Percentiles rank a stretch among this genome's conserved stretches.
These are phyloP conservation scores for Mortierella hygrophila DNA, from an alignment of 192 early-diverging fungal genomes.

Conservation along the genomic window DNA sequence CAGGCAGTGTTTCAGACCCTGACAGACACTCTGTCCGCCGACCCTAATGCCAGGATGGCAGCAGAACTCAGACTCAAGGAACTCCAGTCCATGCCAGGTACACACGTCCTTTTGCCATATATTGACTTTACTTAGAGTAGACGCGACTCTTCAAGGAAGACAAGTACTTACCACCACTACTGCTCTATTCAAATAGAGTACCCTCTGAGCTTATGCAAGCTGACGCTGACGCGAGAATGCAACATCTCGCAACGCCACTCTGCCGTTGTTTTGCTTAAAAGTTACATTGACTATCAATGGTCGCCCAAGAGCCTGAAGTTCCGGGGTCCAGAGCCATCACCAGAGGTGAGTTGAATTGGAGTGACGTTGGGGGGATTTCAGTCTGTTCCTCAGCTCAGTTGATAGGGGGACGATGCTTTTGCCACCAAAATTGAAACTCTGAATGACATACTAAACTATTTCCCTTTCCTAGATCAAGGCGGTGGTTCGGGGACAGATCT, in stretches of 20 bases:
- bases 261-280: constrained; percentile 78
- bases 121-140: not conserved
- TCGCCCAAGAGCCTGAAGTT: constrained; percentile 64
- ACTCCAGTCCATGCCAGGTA: constrained; percentile 71
- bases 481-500: constrained; percentile 61
- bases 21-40: constrained; percentile 72
- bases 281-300: constrained; percentile 82
- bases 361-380: not conserved
- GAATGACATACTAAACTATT: not conserved
- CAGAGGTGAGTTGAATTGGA: constrained; percentile 52
- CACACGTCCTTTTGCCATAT: too few relatives aligned
- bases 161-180: not conserved
- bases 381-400: not conserved
- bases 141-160: too few relatives aligned
- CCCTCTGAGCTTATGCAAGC: constrained; percentile 71
- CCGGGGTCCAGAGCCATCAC: constrained; percentile 66
- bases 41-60: constrained; percentile 67
- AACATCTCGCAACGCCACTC: constrained; percentile 72
- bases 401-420: not conserved
- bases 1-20: constrained; percentile 76
- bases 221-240: constrained; percentile 71
- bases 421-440: not conserved
- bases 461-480: constrained; percentile 61
- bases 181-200: constrained; percentile 59
- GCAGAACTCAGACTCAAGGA: constrained; percentile 79